These are phyloP conservation scores for Fusarium sp. DNA, from an alignment of 2,329 filamentous ascomycete genomes.

Conservation along the genomic window DNA sequence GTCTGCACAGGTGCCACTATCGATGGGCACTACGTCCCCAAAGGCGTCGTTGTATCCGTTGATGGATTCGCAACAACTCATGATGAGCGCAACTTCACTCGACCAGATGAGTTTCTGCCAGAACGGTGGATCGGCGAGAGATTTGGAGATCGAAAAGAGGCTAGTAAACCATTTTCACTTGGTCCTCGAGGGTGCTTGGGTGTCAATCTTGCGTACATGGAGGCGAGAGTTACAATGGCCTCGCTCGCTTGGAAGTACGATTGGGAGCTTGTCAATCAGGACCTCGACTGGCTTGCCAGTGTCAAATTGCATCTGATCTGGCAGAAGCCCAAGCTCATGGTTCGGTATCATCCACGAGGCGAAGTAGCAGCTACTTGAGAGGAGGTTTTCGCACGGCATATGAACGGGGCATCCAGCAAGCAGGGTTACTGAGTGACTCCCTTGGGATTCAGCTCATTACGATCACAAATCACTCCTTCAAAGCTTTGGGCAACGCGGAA, in stretches of 20 bases:
- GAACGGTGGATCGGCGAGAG: conserved; percentile 9
- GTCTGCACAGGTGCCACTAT: conserved; percentile 9
- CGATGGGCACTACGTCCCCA: conserved; percentile 12
- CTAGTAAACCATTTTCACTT: neutral
- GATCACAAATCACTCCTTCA: neutral
- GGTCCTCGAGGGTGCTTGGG: neutral
- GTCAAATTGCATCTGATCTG: neutral
- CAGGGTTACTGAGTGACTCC: too few relatives aligned
- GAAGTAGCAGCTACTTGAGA: neutral
- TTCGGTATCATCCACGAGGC: neutral
- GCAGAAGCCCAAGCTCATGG: neutral
- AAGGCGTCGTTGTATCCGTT: conserved; percentile 9
- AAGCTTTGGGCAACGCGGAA: neutral
- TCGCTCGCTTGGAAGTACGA: neutral
- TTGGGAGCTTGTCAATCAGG: neutral
- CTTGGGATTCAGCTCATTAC: neutral
- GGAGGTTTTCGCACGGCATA: neutral
- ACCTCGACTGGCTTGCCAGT: neutral
- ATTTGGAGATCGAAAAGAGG: neutral
- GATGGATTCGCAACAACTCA: neutral
- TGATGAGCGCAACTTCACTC: conserved; percentile 2
- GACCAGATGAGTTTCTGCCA: neutral
- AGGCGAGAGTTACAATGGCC: neutral
- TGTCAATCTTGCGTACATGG: conserved; percentile 10
- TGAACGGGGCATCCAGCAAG: fast-evolving